Evolutionary conservation across 2,329 filamentous ascomycete species (phyloP), one percentile per base, ranked within the genome.

Genomic region (Penicillium sp.): DNA sequence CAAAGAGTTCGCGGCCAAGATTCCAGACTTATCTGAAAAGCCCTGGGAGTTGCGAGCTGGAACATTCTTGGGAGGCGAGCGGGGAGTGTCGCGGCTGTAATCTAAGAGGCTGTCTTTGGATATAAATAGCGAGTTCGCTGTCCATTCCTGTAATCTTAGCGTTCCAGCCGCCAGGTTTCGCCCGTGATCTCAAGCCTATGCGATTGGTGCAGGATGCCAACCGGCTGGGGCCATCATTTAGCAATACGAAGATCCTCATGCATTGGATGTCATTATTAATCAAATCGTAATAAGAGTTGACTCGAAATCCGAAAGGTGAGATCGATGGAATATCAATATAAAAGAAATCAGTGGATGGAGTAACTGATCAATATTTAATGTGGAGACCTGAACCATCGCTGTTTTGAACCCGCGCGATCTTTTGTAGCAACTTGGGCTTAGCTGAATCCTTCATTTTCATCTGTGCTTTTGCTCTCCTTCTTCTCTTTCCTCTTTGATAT

Each of bases 41-140:
- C 67, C 65, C 3, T 56, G 57, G 33, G 68, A 70, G 51, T 45
- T 70, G 27, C 65, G 63, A 45, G 59, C 59, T 26, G 69, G 66
- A 14, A 52, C 56, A 27, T 60, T 65, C 53, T 29, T 69, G 55
- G 52, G 54, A 29, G 59, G 57, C 29, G 61, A 53, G 39, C 61
- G 58, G 46, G 60, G 62, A 31, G 65, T 70, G 35, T 62, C 63
- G 39, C 64, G 68, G 8, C 46, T 67, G 39, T 69, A 61, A 37
- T 14, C 31, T 33, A 16, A 33, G 31, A 33, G 14, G 31, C 31
- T 33, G 31, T 33, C 31, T 16, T 21, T 26, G n/a, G 50, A 59
- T 63, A 65, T 64, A 58, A 57, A 64, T 62, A 58, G 52, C 27
- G 27, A 39, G 37, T 22, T 29, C 19, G 33, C 14, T 46, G 39